Conservation (phyloP, 2,329 filamentous ascomycete species). For the Penicillium oxalicum region DNA sequence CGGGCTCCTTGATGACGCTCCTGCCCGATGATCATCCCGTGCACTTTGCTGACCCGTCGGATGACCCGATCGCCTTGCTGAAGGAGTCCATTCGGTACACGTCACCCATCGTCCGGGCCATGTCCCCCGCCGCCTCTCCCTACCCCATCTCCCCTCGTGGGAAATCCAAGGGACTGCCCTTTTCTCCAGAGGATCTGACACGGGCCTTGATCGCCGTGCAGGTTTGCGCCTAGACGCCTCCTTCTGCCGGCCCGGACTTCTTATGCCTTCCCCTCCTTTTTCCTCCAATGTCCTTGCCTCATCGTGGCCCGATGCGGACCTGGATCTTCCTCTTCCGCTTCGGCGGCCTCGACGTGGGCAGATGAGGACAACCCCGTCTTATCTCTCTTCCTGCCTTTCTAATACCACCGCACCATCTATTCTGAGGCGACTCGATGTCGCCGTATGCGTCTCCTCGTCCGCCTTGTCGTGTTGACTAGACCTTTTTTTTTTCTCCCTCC, state of each 20-base stretch:
- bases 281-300: too few species aligned
- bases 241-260: slow-evolving; percentile 1
- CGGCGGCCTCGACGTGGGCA: too few species aligned
- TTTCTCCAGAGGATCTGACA: slow-evolving; percentile 32
- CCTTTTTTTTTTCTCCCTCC: too few species aligned
- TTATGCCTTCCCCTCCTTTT: neutral
- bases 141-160: slow-evolving; percentile 19
- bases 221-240: slow-evolving; percentile 22
- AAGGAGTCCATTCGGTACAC: slow-evolving; percentile 31
- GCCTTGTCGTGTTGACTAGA: neutral
- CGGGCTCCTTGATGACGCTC: slow-evolving; percentile 32
- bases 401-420: neutral
- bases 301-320: too few species aligned
- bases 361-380: too few species aligned
- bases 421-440: neutral
- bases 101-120: slow-evolving; percentile 26
- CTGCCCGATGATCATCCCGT: slow-evolving; percentile 20
- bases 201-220: slow-evolving; percentile 35
- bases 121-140: slow-evolving; percentile 20
- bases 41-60: slow-evolving; percentile 14
- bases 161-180: slow-evolving; percentile 25
- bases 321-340: too few species aligned
- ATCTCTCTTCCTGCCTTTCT: too few species aligned
- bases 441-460: neutral
- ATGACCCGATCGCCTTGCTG: slow-evolving; percentile 25